Evolutionary conservation across 2,329 filamentous ascomycete species (phyloP).

Genomic region (Ophiocordyceps camponoti-saundersi): DNA sequence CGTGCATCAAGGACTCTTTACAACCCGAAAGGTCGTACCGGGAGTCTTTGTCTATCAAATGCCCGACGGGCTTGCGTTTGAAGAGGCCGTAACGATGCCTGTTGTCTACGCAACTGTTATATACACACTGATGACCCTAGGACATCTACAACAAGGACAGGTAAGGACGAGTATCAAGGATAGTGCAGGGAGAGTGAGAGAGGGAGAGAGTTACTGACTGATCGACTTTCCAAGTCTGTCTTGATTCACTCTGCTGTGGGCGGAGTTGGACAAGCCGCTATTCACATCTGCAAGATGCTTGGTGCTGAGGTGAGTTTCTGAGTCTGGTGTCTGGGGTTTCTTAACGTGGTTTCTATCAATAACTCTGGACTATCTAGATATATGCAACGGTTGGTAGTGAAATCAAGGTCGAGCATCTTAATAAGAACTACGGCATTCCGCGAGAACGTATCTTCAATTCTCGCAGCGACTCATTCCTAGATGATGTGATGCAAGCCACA

Average conservation of each 20-base stretch:
- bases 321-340: not conserved
- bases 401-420: slow-evolving; percentile 12
- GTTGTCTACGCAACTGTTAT: slow-evolving; percentile 16
- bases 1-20: slow-evolving; percentile 6
- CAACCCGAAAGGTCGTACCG: slow-evolving; percentile 8
- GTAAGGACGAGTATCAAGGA: not conserved
- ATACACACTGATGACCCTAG: slow-evolving; percentile 2
- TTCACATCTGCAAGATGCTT: slow-evolving; percentile 9
- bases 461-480: slow-evolving; percentile 12
- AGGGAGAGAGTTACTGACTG: not conserved
- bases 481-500: slow-evolving; percentile 11
- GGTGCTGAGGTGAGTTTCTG: slow-evolving; percentile 7
- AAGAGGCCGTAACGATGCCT: slow-evolving; percentile 16
- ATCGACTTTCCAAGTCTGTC: slow-evolving; percentile 6
- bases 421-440: slow-evolving; percentile 7
- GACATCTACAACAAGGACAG: slow-evolving; percentile 3
- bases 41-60: slow-evolving; percentile 11
- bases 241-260: slow-evolving; percentile 16
- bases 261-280: slow-evolving; percentile 13
- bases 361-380: not conserved
- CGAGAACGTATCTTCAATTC: slow-evolving; percentile 15
- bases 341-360: not conserved
- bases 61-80: slow-evolving; percentile 15
- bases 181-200: not conserved
- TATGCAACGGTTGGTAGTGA: slow-evolving; percentile 11